Conservation (phyloP, 177 flowering plant genomes). For the Vitis hybrid region DNA sequence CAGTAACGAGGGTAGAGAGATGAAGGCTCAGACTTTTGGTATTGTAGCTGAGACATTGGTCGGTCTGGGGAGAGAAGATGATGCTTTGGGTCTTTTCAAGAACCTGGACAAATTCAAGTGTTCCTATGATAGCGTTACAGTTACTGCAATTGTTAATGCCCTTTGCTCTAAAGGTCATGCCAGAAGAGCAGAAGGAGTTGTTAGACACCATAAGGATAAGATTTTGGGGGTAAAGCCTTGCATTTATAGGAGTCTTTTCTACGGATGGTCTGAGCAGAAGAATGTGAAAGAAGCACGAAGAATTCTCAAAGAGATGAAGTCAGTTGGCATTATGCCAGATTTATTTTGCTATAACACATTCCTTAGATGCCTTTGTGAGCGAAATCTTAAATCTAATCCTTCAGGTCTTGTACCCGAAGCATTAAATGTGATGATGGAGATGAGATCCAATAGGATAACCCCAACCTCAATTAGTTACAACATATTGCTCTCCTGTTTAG, state of each 20-base stretch:
- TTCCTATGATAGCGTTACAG: constrained; percentile 36
- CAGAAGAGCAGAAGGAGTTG: constrained; percentile 64
- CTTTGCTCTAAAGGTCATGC: constrained; percentile 76
- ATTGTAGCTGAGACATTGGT: constrained; percentile 60
- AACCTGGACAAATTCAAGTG: constrained; percentile 66
- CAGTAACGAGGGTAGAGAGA: constrained; percentile 39
- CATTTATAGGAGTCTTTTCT: constrained; percentile 51
- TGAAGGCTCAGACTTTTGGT: constrained; percentile 56
- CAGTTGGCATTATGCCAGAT: constrained; percentile 37
- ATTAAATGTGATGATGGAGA: constrained; percentile 65
- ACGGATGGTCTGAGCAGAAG: constrained; percentile 64
- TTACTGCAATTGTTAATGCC: constrained; percentile 55
- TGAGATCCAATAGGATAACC: constrained; percentile 46
- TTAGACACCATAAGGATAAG: constrained; percentile 53
- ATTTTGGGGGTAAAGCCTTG: constrained; percentile 39
- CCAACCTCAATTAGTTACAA: constrained; percentile 63
- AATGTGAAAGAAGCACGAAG: constrained; percentile 64
- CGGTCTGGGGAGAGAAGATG: constrained; percentile 59
- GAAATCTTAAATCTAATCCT: constrained; percentile 59
- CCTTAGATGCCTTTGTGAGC: constrained; percentile 60
- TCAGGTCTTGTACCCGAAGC: constrained; percentile 75
- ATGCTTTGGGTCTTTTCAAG: constrained; percentile 75
- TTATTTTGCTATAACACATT: constrained; percentile 59
- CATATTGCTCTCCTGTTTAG: constrained; percentile 64
- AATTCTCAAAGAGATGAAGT: constrained; percentile 61